Evolutionary conservation across 768 basidiomycete genomes (phyloP).

Genomic region (Astraeus odoratus): DNA sequence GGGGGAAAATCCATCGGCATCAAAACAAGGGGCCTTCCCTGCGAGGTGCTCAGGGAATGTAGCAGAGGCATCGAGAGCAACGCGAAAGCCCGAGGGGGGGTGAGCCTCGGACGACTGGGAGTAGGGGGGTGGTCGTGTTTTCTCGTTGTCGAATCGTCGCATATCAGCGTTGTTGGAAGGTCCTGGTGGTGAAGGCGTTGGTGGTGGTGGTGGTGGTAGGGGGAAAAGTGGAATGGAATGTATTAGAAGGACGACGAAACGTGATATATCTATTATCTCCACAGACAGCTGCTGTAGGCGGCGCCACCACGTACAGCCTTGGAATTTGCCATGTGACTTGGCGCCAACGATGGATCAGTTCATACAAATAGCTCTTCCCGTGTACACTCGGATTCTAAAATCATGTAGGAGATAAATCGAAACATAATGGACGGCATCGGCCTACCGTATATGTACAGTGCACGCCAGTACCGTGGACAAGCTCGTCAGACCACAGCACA

Average conservation of each 20-base stretch:
- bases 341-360: too few species aligned
- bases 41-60: slow-evolving; percentile 34
- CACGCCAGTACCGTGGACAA: too few species aligned
- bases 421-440: too few species aligned
- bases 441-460: too few species aligned
- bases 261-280: neutral
- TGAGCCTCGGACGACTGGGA: slow-evolving; percentile 12
- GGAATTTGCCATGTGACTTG: too few species aligned
- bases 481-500: too few species aligned
- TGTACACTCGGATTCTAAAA: too few species aligned
- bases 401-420: too few species aligned
- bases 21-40: slow-evolving; percentile 47
- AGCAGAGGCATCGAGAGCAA: slow-evolving; percentile 40
- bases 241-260: too few species aligned
- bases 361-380: too few species aligned
- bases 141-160: slow-evolving; percentile 7
- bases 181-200: neutral
- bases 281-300: too few species aligned
- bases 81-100: slow-evolving; percentile 62
- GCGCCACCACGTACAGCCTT: too few species aligned
- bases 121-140: slow-evolving; percentile 3
- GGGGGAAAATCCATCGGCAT: slow-evolving; percentile 50
- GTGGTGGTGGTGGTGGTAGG: neutral
- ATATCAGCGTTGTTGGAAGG: neutral
- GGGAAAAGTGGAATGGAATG: neutral